A percentile compares a stretch with the other conserved stretches of the same genome.
Evolutionary conservation across 306 rosid genomes (phyloP).

Genomic region (Acmispon strigosus): DNA sequence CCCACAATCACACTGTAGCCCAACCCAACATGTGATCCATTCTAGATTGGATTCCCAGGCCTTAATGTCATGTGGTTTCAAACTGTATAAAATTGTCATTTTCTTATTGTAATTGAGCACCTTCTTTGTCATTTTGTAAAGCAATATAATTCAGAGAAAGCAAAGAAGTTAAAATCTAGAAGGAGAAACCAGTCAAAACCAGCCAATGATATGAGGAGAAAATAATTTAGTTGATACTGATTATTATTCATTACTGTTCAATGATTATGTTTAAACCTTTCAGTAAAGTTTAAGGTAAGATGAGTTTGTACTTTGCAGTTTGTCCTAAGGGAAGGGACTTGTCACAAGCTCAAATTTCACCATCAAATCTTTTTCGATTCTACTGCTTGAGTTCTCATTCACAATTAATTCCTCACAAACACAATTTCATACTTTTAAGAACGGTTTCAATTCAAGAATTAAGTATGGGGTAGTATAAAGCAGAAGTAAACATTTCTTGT

Average conservation of each 20-base stretch:
- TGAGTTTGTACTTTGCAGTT: neutral
- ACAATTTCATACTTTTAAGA: neutral
- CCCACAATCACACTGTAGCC: neutral
- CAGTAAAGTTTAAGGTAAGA: neutral
- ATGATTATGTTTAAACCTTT: neutral
- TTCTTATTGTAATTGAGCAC: neutral
- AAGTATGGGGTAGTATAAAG: neutral
- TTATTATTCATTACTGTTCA: neutral
- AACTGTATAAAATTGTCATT: neutral
- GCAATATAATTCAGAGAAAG: neutral
- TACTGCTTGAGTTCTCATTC: neutral
- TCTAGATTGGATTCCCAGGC: constrained; percentile 18
- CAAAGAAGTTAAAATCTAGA: neutral
- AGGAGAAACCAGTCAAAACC: neutral
- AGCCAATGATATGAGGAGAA: neutral
- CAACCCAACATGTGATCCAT: constrained; percentile 11
- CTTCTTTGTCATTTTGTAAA: neutral
- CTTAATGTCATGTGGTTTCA: neutral
- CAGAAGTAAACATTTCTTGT: neutral
- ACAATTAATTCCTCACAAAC: neutral
- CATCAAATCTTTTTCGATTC: neutral
- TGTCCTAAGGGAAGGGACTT: neutral
- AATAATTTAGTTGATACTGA: neutral
- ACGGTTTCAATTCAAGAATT: constrained; percentile 6
- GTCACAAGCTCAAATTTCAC: neutral